Conservation (phyloP, 169 alveolate genomes). For the Plasmodium falciparum region DNA sequence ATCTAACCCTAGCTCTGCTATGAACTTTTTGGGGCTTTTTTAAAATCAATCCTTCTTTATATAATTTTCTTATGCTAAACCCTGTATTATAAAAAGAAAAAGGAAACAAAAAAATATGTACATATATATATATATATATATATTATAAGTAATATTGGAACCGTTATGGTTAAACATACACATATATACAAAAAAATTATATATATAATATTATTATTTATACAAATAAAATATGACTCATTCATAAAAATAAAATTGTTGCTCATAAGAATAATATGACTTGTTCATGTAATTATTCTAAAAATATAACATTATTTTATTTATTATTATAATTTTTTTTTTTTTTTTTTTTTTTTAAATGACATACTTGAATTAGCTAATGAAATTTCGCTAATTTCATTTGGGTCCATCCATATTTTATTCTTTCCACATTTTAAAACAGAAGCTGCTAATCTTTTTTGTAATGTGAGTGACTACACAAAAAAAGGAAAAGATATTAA, state of each 20-base stretch:
- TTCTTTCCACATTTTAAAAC: constrained; percentile 97
- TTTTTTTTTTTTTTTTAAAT: constrained; percentile 14
- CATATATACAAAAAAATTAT: background rate
- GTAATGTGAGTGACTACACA: constrained; percentile 92
- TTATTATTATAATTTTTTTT: background rate
- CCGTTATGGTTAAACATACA: too few relatives aligned
- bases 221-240: background rate
- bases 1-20: constrained; percentile 96
- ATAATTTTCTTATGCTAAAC: constrained; percentile 95
- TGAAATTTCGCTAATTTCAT: constrained; percentile 96
- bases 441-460: constrained; percentile 98
- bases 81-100: constrained; percentile 30
- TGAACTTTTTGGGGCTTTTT: constrained; percentile 97
- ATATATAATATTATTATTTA: background rate
- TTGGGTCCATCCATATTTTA: constrained; percentile 99
- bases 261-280: background rate
- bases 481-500: constrained; percentile 3
- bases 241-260: background rate
- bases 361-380: constrained; percentile 97
- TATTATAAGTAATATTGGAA: background rate
- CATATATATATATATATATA: too few relatives aligned
- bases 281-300: background rate
- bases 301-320: background rate
- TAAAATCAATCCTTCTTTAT: constrained; percentile 97
- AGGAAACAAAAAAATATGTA: background rate